These are phyloP conservation scores for Dryadomyces quercus-mongolicae DNA, from an alignment of 2,329 filamentous ascomycete species.

Conservation along the genomic window DNA sequence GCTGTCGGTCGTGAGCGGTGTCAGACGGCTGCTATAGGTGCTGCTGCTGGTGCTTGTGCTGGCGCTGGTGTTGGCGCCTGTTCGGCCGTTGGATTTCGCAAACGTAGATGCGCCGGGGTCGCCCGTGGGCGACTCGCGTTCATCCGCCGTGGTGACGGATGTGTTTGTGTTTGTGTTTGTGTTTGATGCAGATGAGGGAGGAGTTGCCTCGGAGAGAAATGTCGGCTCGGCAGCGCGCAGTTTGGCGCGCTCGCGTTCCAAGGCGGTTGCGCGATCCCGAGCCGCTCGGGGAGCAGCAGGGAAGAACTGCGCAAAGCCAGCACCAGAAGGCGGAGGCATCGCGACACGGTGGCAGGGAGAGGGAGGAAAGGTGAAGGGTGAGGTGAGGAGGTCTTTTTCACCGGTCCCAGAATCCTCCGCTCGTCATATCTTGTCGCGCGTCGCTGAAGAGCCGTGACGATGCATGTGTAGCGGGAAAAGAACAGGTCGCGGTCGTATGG, in stretches of 20 bases:
- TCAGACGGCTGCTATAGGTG: constrained; percentile 34
- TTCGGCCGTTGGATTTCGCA: not conserved
- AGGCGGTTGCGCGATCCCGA: constrained; percentile 36
- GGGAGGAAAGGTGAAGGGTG: not conserved
- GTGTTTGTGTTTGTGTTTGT: not conserved
- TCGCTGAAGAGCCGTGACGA: constrained; percentile 16
- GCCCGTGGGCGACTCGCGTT: constrained; percentile 45
- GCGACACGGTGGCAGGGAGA: constrained; percentile 25
- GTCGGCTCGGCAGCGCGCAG: constrained; percentile 27
- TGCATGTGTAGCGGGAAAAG: constrained; percentile 20
- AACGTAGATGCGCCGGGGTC: constrained; percentile 25
- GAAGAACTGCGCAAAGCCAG: constrained; percentile 80
- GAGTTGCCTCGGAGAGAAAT: constrained; percentile 14
- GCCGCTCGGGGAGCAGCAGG: constrained; percentile 61
- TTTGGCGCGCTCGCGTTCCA: constrained; percentile 50
- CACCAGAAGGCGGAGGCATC: constrained; percentile 67
- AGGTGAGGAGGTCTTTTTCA: constrained; percentile 28
- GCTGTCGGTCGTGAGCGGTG: constrained; percentile 38
- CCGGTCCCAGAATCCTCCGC: constrained; percentile 38
- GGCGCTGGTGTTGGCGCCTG: constrained; percentile 13
- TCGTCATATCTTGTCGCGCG: constrained; percentile 40
- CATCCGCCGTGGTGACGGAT: constrained; percentile 28
- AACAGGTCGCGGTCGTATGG: constrained; percentile 4
- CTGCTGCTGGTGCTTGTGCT: constrained; percentile 24
- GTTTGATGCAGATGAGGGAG: constrained; percentile 14